Evolutionary conservation across 768 basidiomycete genomes (phyloP).

Genomic region (Suillus luteus): DNA sequence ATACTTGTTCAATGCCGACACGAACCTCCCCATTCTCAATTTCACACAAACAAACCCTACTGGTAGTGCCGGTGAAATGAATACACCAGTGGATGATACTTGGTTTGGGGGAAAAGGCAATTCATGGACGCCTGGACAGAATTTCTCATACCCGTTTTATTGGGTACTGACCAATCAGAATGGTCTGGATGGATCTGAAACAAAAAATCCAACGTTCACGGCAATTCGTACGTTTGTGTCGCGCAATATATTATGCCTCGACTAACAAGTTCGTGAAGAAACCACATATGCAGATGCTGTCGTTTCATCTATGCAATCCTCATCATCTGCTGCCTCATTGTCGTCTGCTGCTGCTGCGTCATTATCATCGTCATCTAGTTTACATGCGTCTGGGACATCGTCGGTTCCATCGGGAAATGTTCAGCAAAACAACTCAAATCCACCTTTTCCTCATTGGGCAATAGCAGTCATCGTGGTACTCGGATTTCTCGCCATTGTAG

Average conservation of each 20-base stretch:
- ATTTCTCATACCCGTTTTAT: conserved; percentile 69
- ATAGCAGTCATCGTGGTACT: conserved; percentile 89
- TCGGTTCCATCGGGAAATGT: conserved; percentile 40
- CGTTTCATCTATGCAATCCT: conserved; percentile 47
- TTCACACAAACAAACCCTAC: conserved; percentile 49
- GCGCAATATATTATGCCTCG: conserved; percentile 6
- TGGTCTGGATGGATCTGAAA: conserved; percentile 57
- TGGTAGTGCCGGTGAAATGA: conserved; percentile 54
- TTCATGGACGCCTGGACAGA: conserved; percentile 47
- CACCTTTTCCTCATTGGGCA: conserved; percentile 82
- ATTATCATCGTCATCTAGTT: conserved; percentile 32
- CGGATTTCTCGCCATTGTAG: conserved; percentile 79
- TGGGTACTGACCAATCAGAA: conserved; percentile 73
- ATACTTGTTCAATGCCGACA: conserved; percentile 77
- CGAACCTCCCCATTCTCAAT: conserved; percentile 49
- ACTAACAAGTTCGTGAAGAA: conserved; percentile 43
- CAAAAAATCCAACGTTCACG: conserved; percentile 71
- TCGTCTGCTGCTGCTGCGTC: conserved; percentile 41
- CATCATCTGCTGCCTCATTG: conserved; percentile 46
- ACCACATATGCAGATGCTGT: conserved; percentile 77
- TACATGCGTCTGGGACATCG: conserved; percentile 18
- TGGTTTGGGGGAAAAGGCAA: conserved; percentile 68
- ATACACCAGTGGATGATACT: conserved; percentile 64
- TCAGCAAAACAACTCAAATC: conserved; percentile 40
- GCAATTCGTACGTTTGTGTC: conserved; percentile 69